phyloP scores from a whole-genome alignment of 1,284 basidiomycete species.

The Xanthoconium separans region DNA sequence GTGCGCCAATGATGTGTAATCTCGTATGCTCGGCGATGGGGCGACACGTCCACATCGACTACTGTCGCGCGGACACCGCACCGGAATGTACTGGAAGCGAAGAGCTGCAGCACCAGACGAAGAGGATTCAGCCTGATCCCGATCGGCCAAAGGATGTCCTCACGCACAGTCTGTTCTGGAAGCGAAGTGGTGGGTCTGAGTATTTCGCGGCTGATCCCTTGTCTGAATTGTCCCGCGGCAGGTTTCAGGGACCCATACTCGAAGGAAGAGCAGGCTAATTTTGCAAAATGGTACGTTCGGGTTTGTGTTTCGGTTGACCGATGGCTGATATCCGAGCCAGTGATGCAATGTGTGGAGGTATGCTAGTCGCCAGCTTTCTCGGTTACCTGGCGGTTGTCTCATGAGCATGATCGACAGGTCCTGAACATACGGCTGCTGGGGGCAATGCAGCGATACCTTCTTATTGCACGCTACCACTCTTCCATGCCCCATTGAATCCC shows the following conservation, averaged over 20 bases:
- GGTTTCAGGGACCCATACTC: slow-evolving; percentile 55
- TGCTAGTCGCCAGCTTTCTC: neutral
- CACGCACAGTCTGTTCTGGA: slow-evolving; percentile 57
- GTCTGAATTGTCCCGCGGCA: slow-evolving; percentile 2
- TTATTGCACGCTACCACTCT: slow-evolving; percentile 53
- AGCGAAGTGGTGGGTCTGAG: slow-evolving; percentile 43
- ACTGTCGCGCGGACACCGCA: slow-evolving; percentile 45
- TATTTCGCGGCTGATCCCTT: too few relatives aligned
- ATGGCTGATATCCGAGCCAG: slow-evolving; percentile 21
- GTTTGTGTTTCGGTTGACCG: neutral
- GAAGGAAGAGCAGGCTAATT: slow-evolving; percentile 50
- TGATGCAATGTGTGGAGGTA: slow-evolving; percentile 50
- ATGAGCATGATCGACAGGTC: slow-evolving; percentile 33
- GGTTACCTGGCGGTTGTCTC: neutral
- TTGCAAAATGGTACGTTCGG: slow-evolving; percentile 48
- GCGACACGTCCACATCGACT: slow-evolving; percentile 55
- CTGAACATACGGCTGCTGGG: slow-evolving; percentile 43
- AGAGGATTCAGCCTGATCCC: slow-evolving; percentile 45
- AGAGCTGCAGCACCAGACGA: slow-evolving; percentile 47
- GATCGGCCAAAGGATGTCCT: slow-evolving; percentile 51
- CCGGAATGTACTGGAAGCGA: slow-evolving; percentile 38
- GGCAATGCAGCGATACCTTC: slow-evolving; percentile 47
- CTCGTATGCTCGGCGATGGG: slow-evolving; percentile 55
- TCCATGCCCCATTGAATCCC: slow-evolving; percentile 44
- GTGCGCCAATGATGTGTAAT: slow-evolving; percentile 65